Conservation (phyloP, 192 early-diverging fungal species). For the Gamsiella multidivaricata region DNA sequence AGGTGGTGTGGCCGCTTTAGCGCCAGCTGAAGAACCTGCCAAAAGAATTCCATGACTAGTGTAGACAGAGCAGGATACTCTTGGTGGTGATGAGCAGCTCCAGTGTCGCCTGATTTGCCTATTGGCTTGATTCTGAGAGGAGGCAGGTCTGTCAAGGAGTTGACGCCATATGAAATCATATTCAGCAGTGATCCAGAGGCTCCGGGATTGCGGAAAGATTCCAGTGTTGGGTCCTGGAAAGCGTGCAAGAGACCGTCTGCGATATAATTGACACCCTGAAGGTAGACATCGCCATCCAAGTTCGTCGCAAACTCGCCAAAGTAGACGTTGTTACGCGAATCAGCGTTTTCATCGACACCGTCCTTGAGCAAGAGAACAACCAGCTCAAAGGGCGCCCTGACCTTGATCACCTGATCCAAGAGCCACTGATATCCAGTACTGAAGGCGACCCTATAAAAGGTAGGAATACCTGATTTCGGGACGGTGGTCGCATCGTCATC, state of each 20-base stretch:
- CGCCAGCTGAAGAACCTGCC: slow-evolving; percentile 46
- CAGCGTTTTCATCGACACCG: slow-evolving; percentile 43
- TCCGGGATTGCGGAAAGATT: slow-evolving; percentile 51
- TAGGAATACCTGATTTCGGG: slow-evolving; percentile 1
- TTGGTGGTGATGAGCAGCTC: slow-evolving; percentile 14
- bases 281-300: slow-evolving; percentile 36
- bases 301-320: slow-evolving; percentile 44
- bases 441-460: slow-evolving; percentile 40
- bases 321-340: slow-evolving; percentile 30
- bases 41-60: slow-evolving; percentile 48
- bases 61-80: slow-evolving; percentile 41
- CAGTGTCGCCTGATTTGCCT: not conserved
- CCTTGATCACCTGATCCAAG: slow-evolving; percentile 48
- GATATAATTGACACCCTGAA: slow-evolving; percentile 47
- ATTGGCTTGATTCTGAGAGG: slow-evolving; percentile 25
- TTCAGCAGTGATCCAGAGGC: slow-evolving; percentile 46
- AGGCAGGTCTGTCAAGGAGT: slow-evolving; percentile 39
- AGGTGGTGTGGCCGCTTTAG: slow-evolving; percentile 48
- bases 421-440: slow-evolving; percentile 45
- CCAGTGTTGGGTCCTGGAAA: slow-evolving; percentile 46
- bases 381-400: slow-evolving; percentile 44
- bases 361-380: slow-evolving; percentile 47
- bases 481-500: slow-evolving; percentile 5
- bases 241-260: slow-evolving; percentile 46
- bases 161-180: slow-evolving; percentile 51